These are phyloP conservation scores for Pisolithus sp. DNA, from an alignment of 768 basidiomycete species.

Conservation along the genomic window DNA sequence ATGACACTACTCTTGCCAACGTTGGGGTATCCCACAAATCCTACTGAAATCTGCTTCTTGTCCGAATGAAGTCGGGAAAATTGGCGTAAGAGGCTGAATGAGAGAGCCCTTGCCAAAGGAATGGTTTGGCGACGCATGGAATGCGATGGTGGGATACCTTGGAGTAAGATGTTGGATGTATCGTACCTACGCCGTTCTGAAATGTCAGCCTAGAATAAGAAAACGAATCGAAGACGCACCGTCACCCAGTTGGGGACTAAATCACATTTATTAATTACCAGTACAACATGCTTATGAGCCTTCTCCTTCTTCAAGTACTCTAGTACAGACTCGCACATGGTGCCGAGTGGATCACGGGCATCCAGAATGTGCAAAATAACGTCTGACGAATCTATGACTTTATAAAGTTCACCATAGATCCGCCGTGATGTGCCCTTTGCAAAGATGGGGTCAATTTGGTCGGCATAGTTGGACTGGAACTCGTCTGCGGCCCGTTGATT, in stretches of 20 bases:
- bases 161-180: slow-evolving; percentile 95
- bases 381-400: slow-evolving; percentile 98
- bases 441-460: slow-evolving; percentile 85
- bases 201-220: background rate
- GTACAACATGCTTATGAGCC: slow-evolving; percentile 93
- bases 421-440: slow-evolving; percentile 92
- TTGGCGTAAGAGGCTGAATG: slow-evolving; percentile 92
- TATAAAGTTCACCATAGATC: slow-evolving; percentile 98
- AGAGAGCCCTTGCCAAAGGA: slow-evolving; percentile 98
- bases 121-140: slow-evolving; percentile 98
- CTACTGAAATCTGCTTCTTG: slow-evolving; percentile 98
- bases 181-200: slow-evolving; percentile 55
- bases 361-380: slow-evolving; percentile 94
- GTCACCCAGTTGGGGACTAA: slow-evolving; percentile 99
- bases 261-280: slow-evolving; percentile 98
- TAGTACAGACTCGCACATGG: slow-evolving; percentile 89
- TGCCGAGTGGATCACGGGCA: slow-evolving; percentile 92
- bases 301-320: slow-evolving; percentile 95
- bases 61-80: slow-evolving; percentile 96
- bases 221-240: slow-evolving; percentile 42
- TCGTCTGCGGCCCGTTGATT: slow-evolving; percentile 25
- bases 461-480: slow-evolving; percentile 58
- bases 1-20: slow-evolving; percentile 97
- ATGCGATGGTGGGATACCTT: slow-evolving; percentile 92
- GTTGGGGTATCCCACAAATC: slow-evolving; percentile 97